Evolutionary conservation across 495 filamentous ascomycete species (phyloP).

Genomic region (Ascobolus immersus): DNA sequence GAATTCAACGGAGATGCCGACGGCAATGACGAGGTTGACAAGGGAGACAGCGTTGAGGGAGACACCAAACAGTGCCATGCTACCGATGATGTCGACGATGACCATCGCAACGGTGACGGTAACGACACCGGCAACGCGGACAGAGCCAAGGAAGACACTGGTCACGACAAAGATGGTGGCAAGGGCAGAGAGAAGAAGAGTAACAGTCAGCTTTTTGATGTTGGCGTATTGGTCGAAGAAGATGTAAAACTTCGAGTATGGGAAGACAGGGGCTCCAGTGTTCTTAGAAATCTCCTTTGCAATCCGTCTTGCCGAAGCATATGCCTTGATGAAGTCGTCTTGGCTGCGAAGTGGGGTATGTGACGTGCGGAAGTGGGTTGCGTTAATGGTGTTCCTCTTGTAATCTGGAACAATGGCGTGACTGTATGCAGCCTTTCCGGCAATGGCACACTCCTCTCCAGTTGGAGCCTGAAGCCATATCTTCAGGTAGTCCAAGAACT

Average conservation of each 20-base stretch:
- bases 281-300: slow-evolving; percentile 39
- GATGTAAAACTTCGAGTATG: slow-evolving; percentile 89
- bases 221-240: slow-evolving; percentile 93
- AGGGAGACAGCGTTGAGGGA: slow-evolving; percentile 89
- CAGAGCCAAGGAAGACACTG: slow-evolving; percentile 53
- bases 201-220: slow-evolving; percentile 52
- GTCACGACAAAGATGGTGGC: slow-evolving; percentile 60
- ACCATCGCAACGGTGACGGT: slow-evolving; percentile 74
- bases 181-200: slow-evolving; percentile 57
- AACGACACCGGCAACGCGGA: slow-evolving; percentile 57
- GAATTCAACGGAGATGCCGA: slow-evolving; percentile 89
- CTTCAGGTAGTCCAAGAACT: slow-evolving; percentile 62
- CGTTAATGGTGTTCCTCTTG: slow-evolving; percentile 34
- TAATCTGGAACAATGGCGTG: slow-evolving; percentile 59
- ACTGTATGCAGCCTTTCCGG: slow-evolving; percentile 65
- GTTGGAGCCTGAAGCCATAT: slow-evolving; percentile 66
- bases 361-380: slow-evolving; percentile 74
- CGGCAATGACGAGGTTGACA: slow-evolving; percentile 91
- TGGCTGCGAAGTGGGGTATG: slow-evolving; percentile 70
- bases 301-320: slow-evolving; percentile 74
- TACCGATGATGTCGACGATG: slow-evolving; percentile 76
- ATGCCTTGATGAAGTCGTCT: slow-evolving; percentile 78
- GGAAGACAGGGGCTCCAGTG: slow-evolving; percentile 59
- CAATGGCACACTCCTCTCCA: slow-evolving; percentile 57
- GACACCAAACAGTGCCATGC: slow-evolving; percentile 71